Percentiles rank a stretch among this genome's conserved stretches.
phyloP scores from a whole-genome alignment of 345 rosid species.

The Salix caprea region DNA sequence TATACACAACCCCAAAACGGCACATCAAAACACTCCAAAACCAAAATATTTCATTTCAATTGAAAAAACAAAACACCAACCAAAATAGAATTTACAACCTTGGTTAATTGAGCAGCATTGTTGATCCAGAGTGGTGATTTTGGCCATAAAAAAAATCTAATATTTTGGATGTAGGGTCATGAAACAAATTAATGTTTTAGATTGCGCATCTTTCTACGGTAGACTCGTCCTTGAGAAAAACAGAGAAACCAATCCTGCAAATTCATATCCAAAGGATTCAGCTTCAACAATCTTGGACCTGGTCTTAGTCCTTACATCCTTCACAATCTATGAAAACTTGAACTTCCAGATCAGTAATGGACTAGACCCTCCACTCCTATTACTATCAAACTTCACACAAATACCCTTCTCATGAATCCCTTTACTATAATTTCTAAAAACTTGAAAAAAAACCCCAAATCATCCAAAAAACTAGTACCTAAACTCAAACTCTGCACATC shows the following conservation, averaged over 20 bases:
- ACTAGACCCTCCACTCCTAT: too few relatives aligned
- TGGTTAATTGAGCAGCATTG: background rate
- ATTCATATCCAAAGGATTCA: conserved; percentile 61
- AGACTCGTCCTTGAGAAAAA: background rate
- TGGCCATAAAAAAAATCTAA: background rate
- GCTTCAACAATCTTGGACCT: conserved; percentile 86
- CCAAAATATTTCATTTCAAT: too few relatives aligned
- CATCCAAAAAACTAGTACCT: conserved; percentile 84
- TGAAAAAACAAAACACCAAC: too few relatives aligned
- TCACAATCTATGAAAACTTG: conserved; percentile 40
- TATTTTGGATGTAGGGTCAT: background rate
- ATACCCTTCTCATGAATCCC: conserved; percentile 86
- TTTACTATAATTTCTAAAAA: conserved; percentile 57
- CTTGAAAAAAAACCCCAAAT: conserved; percentile 64
- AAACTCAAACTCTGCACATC: conserved; percentile 88
- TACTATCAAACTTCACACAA: conserved; percentile 47
- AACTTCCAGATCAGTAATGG: too few relatives aligned
- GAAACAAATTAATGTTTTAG: too few relatives aligned
- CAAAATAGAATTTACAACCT: too few relatives aligned
- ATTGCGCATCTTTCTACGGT: too few relatives aligned
- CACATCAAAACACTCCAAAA: too few relatives aligned
- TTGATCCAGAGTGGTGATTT: background rate
- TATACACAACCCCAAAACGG: too few relatives aligned
- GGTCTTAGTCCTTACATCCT: conserved; percentile 80
- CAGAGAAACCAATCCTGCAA: background rate